Percentiles rank a stretch among this genome's conserved stretches.
These are phyloP conservation scores for Alternaria arborescens DNA, from an alignment of 2,329 filamentous ascomycete genomes.

Conservation along the genomic window DNA sequence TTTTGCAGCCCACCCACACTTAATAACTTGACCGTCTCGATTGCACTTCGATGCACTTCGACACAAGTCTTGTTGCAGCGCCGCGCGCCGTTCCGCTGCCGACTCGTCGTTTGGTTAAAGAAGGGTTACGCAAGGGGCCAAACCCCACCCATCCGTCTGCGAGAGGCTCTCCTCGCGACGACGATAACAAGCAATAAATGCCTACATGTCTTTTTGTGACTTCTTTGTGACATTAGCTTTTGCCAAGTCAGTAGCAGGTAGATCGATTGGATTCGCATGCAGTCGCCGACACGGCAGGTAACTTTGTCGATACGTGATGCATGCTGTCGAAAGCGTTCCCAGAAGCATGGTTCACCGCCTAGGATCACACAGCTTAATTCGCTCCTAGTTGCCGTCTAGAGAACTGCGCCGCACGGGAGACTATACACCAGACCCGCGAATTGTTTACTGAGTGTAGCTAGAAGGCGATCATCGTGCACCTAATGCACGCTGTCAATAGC, in stretches of 20 bases:
- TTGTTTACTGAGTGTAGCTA: conserved; percentile 8
- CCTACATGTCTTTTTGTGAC: neutral
- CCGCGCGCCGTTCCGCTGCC: conserved; percentile 37
- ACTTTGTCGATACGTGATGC: conserved; percentile 10
- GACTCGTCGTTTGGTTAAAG: conserved; percentile 13
- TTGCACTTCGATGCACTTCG: conserved; percentile 15
- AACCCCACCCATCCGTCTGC: conserved; percentile 1
- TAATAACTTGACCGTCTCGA: conserved; percentile 6
- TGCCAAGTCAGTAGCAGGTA: neutral
- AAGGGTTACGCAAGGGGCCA: conserved; percentile 14
- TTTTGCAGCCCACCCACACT: conserved; percentile 15
- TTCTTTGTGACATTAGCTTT: conserved; percentile 4
- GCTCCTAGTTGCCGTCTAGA: conserved; percentile 30
- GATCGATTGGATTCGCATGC: conserved; percentile 5
- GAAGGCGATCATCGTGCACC: neutral
- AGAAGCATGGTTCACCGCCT: conserved; percentile 28
- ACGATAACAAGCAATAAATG: neutral
- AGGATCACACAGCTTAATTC: conserved; percentile 23
- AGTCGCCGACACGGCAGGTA: conserved; percentile 10
- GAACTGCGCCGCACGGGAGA: conserved; percentile 8
- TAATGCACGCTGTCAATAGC: neutral
- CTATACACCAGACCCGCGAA: conserved; percentile 2
- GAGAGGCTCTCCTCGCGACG: neutral
- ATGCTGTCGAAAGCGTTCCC: conserved; percentile 19
- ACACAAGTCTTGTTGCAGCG: conserved; percentile 25